Evolutionary conservation across 2,329 filamentous ascomycete genomes (phyloP).

Genomic region (Rhynchosporium secalis): DNA sequence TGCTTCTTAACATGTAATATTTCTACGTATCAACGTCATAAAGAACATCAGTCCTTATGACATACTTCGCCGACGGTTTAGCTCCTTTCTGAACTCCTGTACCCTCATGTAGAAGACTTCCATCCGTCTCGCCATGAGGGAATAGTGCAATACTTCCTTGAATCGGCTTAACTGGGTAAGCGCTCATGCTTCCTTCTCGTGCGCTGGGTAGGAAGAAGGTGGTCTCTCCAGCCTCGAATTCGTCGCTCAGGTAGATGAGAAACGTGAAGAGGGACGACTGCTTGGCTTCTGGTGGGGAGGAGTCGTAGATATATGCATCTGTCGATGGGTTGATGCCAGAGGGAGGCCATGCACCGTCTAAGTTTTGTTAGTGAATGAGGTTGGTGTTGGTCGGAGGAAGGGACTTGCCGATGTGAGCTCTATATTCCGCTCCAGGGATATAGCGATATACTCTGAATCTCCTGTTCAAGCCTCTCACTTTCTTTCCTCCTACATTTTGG

Average conservation of each 20-base stretch:
- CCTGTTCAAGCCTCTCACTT: constrained; percentile 64
- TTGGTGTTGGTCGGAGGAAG: background rate
- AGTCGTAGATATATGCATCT: constrained; percentile 62
- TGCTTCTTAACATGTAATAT: background rate
- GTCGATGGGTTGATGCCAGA: constrained; percentile 57
- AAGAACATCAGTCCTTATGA: constrained; percentile 70
- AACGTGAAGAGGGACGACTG: constrained; percentile 71
- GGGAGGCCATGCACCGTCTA: constrained; percentile 70
- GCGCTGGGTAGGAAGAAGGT: constrained; percentile 68
- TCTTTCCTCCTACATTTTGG: constrained; percentile 52
- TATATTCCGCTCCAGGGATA: constrained; percentile 70
- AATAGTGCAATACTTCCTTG: constrained; percentile 70
- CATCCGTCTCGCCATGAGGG: constrained; percentile 66
- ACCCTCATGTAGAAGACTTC: constrained; percentile 67
- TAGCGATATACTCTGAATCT: constrained; percentile 73
- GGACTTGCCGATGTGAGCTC: constrained; percentile 59
- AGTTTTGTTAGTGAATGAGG: background rate
- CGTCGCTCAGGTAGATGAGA: constrained; percentile 68
- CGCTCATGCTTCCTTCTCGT: constrained; percentile 65
- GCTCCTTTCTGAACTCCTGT: constrained; percentile 68
- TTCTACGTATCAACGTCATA: constrained; percentile 55
- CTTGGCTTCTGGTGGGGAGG: constrained; percentile 57
- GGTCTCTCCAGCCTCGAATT: constrained; percentile 71
- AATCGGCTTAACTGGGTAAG: constrained; percentile 66
- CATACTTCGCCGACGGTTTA: constrained; percentile 58